These are phyloP conservation scores for Termitomyces sp. DNA, from an alignment of 768 basidiomycete genomes.

Conservation along the genomic window DNA sequence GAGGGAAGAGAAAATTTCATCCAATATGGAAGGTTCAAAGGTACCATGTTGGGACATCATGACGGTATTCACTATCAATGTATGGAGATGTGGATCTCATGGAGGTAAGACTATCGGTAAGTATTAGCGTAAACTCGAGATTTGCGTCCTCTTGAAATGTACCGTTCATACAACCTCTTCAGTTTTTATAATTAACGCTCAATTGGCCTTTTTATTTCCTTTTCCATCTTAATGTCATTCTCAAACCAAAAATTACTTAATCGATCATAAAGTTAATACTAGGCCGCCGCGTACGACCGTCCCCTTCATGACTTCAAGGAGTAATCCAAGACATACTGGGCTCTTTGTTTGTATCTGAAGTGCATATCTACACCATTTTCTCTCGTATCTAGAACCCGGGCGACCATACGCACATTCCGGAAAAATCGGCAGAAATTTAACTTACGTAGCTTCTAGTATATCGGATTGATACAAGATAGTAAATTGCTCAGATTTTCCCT, in stretches of 20 bases:
- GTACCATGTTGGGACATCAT: not conserved
- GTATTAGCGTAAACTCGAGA: slow-evolving; percentile 1
- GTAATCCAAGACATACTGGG: too few relatives aligned
- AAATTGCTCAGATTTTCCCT: too few relatives aligned
- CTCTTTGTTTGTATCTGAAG: too few relatives aligned
- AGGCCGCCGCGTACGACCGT: too few relatives aligned
- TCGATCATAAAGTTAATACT: too few relatives aligned
- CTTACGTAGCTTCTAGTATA: too few relatives aligned
- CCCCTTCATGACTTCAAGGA: not conserved
- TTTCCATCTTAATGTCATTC: not conserved
- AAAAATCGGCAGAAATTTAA: too few relatives aligned
- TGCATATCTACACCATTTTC: not conserved
- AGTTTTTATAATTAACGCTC: not conserved
- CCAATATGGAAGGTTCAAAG: slow-evolving; percentile 15
- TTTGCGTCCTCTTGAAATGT: not conserved
- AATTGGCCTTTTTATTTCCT: not conserved
- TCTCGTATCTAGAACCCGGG: too few relatives aligned
- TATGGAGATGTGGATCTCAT: not conserved
- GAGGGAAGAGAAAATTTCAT: not conserved
- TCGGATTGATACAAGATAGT: too few relatives aligned
- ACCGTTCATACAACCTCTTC: not conserved
- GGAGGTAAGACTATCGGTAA: not conserved
- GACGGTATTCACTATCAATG: not conserved
- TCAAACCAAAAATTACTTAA: too few relatives aligned
- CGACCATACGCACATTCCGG: too few relatives aligned